Evolutionary conservation across 176 grass and related monocot genomes (phyloP).

Genomic region (Triticum timopheevii): DNA sequence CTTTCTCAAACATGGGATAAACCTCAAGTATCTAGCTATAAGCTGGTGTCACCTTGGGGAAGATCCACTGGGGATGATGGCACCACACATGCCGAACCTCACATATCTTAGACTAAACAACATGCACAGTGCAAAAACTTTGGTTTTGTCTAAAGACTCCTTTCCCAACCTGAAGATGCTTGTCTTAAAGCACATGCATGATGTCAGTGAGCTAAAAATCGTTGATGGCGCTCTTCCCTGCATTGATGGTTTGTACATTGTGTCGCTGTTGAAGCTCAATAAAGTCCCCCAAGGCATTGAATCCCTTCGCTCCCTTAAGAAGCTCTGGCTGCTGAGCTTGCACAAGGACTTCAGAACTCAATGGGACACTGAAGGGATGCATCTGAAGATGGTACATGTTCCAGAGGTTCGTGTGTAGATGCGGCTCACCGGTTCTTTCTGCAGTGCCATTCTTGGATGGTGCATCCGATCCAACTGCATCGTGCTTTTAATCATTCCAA

Average conservation of each 20-base stretch:
- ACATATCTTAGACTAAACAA: conserved; percentile 24
- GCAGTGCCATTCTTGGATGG: not conserved
- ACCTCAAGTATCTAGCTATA: conserved; percentile 37
- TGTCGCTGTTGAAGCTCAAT: not conserved
- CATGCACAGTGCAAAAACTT: not conserved
- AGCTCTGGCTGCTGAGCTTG: not conserved
- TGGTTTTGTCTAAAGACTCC: conserved; percentile 8
- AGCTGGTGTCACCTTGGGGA: not conserved
- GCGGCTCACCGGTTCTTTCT: not conserved
- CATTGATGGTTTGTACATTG: conserved; percentile 27
- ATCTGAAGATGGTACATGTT: not conserved
- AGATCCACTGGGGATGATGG: conserved; percentile 25
- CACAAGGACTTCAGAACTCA: conserved; percentile 11
- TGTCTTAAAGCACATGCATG: not conserved
- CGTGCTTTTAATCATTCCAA: not conserved
- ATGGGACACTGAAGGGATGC: conserved; percentile 5
- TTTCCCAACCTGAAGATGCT: conserved; percentile 27
- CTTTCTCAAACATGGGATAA: not conserved
- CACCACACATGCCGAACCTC: conserved; percentile 11
- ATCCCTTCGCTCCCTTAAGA: conserved; percentile 9
- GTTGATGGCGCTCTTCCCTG: not conserved
- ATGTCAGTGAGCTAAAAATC: conserved; percentile 12
- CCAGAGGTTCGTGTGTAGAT: conserved; percentile 2
- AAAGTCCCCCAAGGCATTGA: conserved; percentile 30
- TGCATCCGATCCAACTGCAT: not conserved